Percentiles rank a stretch among this genome's conserved stretches.
phyloP scores from a whole-genome alignment of 2,329 filamentous ascomycete species.

The Pseudodiploospora longispora region DNA sequence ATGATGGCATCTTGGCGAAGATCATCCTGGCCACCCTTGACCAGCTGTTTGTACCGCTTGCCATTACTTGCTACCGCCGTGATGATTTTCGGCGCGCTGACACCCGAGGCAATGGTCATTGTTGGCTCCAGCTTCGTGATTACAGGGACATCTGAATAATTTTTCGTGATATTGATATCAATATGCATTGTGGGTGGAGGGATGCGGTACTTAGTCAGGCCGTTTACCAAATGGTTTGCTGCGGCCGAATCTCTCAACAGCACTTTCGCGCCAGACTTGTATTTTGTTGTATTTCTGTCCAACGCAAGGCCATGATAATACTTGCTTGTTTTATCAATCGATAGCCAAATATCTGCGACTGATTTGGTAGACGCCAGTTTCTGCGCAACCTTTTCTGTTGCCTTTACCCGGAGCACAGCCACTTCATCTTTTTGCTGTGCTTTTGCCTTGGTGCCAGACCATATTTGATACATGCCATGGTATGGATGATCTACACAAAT shows the following conservation, averaged over 20 bases:
- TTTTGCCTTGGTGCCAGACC: slow-evolving; percentile 66
- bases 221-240: slow-evolving; percentile 55
- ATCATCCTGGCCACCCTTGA: slow-evolving; percentile 94
- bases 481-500: slow-evolving; percentile 93
- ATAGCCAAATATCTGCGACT: slow-evolving; percentile 54
- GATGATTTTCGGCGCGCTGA: slow-evolving; percentile 91
- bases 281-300: slow-evolving; percentile 54
- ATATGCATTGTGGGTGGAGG: slow-evolving; percentile 88
- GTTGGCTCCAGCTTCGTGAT: slow-evolving; percentile 63
- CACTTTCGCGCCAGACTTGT: slow-evolving; percentile 61
- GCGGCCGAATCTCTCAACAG: slow-evolving; percentile 54
- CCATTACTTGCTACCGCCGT: slow-evolving; percentile 75
- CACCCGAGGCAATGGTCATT: slow-evolving; percentile 80
- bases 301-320: slow-evolving; percentile 56
- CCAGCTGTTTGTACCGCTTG: slow-evolving; percentile 74
- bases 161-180: slow-evolving; percentile 59
- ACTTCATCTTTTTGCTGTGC: slow-evolving; percentile 65
- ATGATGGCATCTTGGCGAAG: slow-evolving; percentile 96
- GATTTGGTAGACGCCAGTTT: slow-evolving; percentile 46
- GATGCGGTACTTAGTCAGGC: slow-evolving; percentile 57
- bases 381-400: slow-evolving; percentile 61
- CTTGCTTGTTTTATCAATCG: slow-evolving; percentile 67
- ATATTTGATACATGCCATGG: slow-evolving; percentile 96
- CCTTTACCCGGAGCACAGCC: slow-evolving; percentile 63
- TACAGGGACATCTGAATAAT: slow-evolving; percentile 72